phyloP scores from a whole-genome alignment of 129 eudicot species.

The Ambrosia artemisiifolia region DNA sequence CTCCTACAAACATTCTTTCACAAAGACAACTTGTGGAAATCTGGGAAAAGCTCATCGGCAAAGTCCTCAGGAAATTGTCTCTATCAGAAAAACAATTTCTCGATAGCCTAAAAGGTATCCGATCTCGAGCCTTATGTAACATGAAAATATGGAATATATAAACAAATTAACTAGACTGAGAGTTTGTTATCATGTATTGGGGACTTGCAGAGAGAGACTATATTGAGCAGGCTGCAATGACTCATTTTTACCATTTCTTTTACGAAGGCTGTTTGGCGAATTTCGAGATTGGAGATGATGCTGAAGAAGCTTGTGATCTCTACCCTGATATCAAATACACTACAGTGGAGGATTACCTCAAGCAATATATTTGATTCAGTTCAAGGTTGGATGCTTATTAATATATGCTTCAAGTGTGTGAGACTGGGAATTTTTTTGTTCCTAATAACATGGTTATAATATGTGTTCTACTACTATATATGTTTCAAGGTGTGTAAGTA shows the following conservation, averaged over 20 bases:
- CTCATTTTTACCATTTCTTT: constrained; percentile 41
- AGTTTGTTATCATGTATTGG: neutral
- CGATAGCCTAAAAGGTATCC: constrained; percentile 40
- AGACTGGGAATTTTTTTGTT: neutral
- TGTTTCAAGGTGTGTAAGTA: too few relatives aligned
- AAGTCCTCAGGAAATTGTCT: constrained; percentile 32
- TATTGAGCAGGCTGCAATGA: constrained; percentile 38
- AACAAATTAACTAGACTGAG: neutral
- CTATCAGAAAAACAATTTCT: constrained; percentile 36
- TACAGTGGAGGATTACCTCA: constrained; percentile 37
- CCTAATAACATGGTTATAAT: neutral
- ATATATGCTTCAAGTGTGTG: neutral
- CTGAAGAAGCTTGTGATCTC: constrained; percentile 36
- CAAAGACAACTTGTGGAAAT: constrained; percentile 37
- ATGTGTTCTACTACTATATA: too few relatives aligned
- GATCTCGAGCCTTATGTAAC: neutral
- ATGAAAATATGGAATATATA: neutral
- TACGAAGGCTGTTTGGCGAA: constrained; percentile 52
- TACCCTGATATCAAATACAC: constrained; percentile 45
- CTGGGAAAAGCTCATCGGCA: constrained; percentile 52
- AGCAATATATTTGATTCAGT: constrained; percentile 32
- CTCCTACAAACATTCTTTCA: constrained; percentile 43
- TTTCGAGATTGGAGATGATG: constrained; percentile 37
- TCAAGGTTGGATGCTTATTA: neutral
- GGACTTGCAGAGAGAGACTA: constrained; percentile 29